Conservation (phyloP, 345 rosid genomes). For the Durio zibethinus region DNA sequence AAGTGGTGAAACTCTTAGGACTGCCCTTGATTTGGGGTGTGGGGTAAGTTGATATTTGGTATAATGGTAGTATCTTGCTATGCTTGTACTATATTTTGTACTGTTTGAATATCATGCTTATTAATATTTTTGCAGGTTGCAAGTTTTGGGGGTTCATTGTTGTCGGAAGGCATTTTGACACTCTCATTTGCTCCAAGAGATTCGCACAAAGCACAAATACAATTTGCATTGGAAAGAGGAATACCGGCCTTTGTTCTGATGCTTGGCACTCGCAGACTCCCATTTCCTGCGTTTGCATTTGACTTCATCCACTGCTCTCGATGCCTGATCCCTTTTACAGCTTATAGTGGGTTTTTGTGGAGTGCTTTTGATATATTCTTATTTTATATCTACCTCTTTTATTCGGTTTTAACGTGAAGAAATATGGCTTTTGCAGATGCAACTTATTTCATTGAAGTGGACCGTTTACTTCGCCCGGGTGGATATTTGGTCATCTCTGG, state of each 20-base stretch:
- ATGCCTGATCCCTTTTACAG: conserved; percentile 92
- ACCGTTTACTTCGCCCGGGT: conserved; percentile 84
- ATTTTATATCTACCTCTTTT: conserved; percentile 11
- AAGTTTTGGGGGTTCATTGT: conserved; percentile 88
- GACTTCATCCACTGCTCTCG: conserved; percentile 90
- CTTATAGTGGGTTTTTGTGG: conserved; percentile 67
- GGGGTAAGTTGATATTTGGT: conserved; percentile 56
- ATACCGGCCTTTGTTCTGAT: conserved; percentile 96
- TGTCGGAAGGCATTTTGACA: conserved; percentile 64
- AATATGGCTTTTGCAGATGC: conserved; percentile 62
- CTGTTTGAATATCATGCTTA: background rate
- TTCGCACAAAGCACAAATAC: conserved; percentile 97
- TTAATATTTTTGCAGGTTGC: conserved; percentile 60
- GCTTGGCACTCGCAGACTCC: conserved; percentile 98
- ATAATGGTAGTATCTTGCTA: background rate
- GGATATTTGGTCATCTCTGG: conserved; percentile 97
- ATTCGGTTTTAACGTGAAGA: conserved; percentile 18
- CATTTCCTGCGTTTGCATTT: conserved; percentile 86
- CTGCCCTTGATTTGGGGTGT: conserved; percentile 99
- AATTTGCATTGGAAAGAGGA: conserved; percentile 95
- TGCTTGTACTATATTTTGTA: background rate
- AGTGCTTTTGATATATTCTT: background rate
- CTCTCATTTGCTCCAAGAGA: conserved; percentile 97
- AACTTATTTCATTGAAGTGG: conserved; percentile 88
- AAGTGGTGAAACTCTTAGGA: conserved; percentile 63